Percentiles rank a stretch among this genome's conserved stretches.
These are phyloP conservation scores for Globisporangium middletonii DNA, from an alignment of 352 stramenopile genomes.

Conservation along the genomic window DNA sequence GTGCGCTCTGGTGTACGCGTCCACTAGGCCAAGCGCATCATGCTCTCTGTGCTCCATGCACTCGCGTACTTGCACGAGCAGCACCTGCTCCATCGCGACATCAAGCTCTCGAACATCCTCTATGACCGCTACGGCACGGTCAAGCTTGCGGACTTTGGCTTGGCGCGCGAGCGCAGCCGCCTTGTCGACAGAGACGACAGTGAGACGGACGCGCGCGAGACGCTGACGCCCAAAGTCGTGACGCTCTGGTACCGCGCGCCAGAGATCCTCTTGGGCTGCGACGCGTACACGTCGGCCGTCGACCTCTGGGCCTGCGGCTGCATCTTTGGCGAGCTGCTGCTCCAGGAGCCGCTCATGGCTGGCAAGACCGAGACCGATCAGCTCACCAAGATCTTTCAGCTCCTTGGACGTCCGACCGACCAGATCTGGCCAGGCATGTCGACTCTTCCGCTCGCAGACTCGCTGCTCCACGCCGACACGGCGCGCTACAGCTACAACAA, in stretches of 20 bases:
- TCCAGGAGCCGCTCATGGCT: conserved; percentile 49
- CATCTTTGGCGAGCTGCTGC: conserved; percentile 55
- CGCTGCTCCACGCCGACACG: conserved; percentile 26
- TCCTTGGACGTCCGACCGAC: conserved; percentile 57
- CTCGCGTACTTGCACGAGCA: conserved; percentile 71
- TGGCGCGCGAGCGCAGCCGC: conserved; percentile 48
- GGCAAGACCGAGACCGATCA: conserved; percentile 65
- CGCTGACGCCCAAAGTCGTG: conserved; percentile 83
- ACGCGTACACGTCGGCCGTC: conserved; percentile 85
- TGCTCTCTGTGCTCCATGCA: conserved; percentile 86
- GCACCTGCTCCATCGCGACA: conserved; percentile 88
- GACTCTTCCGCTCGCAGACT: conserved; percentile 31
- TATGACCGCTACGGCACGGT: conserved; percentile 75
- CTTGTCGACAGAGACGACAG: conserved; percentile 43
- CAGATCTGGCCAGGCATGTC: conserved; percentile 53
- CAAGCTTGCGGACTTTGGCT: conserved; percentile 67
- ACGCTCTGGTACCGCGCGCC: conserved; percentile 94
- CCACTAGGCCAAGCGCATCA: conserved; percentile 67
- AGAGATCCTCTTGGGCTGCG: conserved; percentile 88
- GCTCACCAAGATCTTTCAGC: conserved; percentile 62
- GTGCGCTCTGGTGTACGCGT: not conserved
- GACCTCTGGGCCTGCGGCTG: conserved; percentile 88
- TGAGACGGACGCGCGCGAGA: conserved; percentile 27
- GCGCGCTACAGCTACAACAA: conserved; percentile 32
- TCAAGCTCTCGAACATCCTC: conserved; percentile 95